Percentiles rank a stretch among this genome's conserved stretches.
Evolutionary conservation across 2,329 filamentous ascomycete genomes (phyloP).

Genomic region (Alternaria atra): DNA sequence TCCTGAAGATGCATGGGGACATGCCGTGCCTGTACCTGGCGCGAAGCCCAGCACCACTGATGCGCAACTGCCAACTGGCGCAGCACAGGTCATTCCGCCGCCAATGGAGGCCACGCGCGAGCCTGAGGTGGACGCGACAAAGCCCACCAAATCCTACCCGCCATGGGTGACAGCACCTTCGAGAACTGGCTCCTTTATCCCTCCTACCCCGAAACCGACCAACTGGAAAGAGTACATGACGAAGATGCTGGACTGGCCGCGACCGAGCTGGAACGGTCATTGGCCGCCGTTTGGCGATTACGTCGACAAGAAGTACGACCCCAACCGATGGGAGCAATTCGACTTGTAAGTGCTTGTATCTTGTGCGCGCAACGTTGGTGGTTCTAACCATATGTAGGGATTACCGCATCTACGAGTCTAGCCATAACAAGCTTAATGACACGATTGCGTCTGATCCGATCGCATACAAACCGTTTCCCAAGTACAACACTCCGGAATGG

Average conservation of each 20-base stretch:
- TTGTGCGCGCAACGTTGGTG: background rate
- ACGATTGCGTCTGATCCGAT: conserved; percentile 54
- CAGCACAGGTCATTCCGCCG: background rate
- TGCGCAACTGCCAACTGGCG: conserved; percentile 1
- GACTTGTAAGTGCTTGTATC: conserved; percentile 36
- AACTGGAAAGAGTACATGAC: conserved; percentile 51
- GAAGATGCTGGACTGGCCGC: conserved; percentile 54
- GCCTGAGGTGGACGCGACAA: background rate
- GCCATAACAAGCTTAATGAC: conserved; percentile 42
- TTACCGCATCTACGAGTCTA: conserved; percentile 50
- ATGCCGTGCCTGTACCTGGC: conserved; percentile 27
- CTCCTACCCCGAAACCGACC: conserved; percentile 26
- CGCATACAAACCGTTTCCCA: conserved; percentile 75
- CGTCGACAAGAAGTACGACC: conserved; percentile 55
- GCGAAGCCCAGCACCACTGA: conserved; percentile 5
- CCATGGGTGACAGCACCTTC: conserved; percentile 38
- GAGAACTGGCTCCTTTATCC: conserved; percentile 25
- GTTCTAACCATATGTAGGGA: conserved; percentile 39
- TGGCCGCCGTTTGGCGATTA: conserved; percentile 58
- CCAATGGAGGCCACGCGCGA: conserved; percentile 12
- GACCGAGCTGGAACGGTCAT: conserved; percentile 51
- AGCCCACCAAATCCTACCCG: conserved; percentile 22
- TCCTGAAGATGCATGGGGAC: conserved; percentile 35
- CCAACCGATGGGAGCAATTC: conserved; percentile 60
- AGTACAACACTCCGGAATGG: conserved; percentile 72